phyloP scores from a whole-genome alignment of 2,329 filamentous ascomycete species.

The Alternaria dauci region DNA sequence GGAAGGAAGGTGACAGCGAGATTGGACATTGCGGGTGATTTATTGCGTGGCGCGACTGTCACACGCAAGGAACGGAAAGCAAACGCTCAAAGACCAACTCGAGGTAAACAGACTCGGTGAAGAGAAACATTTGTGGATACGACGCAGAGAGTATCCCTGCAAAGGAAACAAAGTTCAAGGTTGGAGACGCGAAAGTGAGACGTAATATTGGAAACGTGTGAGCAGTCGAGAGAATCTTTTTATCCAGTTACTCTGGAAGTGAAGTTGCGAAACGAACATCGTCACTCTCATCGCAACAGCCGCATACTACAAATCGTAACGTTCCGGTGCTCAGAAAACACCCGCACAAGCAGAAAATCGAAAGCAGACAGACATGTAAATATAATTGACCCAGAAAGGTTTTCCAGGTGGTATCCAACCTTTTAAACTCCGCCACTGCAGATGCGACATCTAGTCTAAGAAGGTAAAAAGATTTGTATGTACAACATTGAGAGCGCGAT shows the following conservation, averaged over 20 bases:
- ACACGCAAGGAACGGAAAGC: neutral
- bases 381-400: conserved; percentile 4
- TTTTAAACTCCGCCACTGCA: conserved; percentile 25
- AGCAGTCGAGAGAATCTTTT: neutral
- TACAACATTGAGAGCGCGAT: conserved; percentile 92
- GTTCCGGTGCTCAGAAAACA: no score
- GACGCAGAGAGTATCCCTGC: accelerated
- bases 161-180: neutral
- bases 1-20: neutral
- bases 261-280: neutral
- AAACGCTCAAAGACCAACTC: conserved; percentile 7
- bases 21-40: neutral
- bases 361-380: neutral
- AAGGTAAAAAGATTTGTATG: conserved; percentile 98
- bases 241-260: neutral
- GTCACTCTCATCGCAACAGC: neutral
- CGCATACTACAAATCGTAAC: no score
- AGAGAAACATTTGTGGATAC: neutral
- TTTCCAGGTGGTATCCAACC: conserved; percentile 30
- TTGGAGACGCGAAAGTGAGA: neutral
- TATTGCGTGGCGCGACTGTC: neutral
- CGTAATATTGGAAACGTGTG: neutral
- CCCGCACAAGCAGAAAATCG: no score
- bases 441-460: conserved; percentile 67
- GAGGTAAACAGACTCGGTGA: conserved; percentile 3